Conservation (phyloP, 2,329 filamentous ascomycete species). For the Aspergillus caelatus region DNA sequence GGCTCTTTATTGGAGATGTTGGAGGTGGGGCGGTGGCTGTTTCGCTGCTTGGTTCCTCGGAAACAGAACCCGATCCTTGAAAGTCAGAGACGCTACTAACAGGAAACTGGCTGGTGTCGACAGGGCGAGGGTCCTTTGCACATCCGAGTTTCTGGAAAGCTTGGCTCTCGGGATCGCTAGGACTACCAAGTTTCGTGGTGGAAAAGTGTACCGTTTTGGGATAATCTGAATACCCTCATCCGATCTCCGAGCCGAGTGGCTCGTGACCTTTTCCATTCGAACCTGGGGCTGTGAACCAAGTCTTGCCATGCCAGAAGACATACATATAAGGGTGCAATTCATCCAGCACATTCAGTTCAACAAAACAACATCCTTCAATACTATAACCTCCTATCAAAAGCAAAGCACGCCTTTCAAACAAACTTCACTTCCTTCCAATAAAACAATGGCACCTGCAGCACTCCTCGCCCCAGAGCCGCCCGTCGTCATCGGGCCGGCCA, state of each 20-base stretch:
- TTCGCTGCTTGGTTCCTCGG: neutral
- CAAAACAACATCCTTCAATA: neutral
- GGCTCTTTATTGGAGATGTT: neutral
- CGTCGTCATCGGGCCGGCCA: constrained; percentile 13
- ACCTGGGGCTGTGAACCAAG: neutral
- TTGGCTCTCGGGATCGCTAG: neutral
- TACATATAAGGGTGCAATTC: neutral
- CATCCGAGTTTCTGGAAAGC: neutral
- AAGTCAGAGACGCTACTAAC: neutral
- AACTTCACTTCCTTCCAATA: neutral
- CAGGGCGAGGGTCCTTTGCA: neutral
- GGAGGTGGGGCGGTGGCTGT: neutral
- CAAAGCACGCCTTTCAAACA: neutral
- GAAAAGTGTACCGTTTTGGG: neutral
- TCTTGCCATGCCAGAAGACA: neutral
- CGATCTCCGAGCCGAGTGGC: neutral
- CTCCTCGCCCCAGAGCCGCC: neutral
- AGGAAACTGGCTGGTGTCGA: neutral
- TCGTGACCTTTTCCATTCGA: neutral
- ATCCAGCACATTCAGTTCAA: neutral
- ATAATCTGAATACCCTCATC: neutral
- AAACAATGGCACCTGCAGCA: neutral
- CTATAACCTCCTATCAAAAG: neutral
- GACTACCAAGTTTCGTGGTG: neutral
- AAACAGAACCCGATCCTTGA: neutral